Evolutionary conservation across 164 flowering plant species (phyloP), one percentile per base, ranked within the genome.

Genomic region (Houttuynia cordata): DNA sequence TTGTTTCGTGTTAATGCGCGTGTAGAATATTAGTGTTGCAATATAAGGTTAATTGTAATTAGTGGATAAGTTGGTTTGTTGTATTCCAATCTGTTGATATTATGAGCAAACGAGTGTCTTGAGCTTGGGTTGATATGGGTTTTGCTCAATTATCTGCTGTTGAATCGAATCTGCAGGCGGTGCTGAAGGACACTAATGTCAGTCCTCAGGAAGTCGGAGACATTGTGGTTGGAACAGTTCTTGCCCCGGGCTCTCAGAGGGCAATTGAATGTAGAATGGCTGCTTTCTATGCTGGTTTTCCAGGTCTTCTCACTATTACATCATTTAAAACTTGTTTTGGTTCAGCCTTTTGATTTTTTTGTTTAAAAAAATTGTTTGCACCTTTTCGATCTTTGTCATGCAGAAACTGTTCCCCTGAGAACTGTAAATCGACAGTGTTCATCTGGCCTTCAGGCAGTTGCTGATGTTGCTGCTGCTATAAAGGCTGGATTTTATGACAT

Each of bases 381-480:
- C 60, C 62, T 1, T 51, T 54, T 30, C 18, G 30, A 14, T 63
- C 12, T 59, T 25, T n/a, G 51, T 42, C 21, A 51, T 25, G 53
- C 81, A 94, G 97, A 91, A 53, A 91, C 91, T 66, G 97, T 94
- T 58, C 91, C 99, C 7, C 30, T 94, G 21, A 85, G 92, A 68
- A 94, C 97, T 51, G 99, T 94, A 64, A 94, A 91, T 68, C 81
- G 99, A 65, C 96, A 91, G 66, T 94, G 99, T 67, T 85, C 99
- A 34, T 94, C 99, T 54, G 99, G 99, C n/a, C 95, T 94, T 63
- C 99, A 94, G 68, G 99, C 97, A 24, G 97, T 91, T 72, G 99
- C 96, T 59, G 99, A 94, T 82, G 99, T 94, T 24, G 99, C 95
- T 77, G 96, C 99, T n/a, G 83, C 89, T 56, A 94, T 94, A 53